Base-by-base conservation (phyloP, 352 stramenopile genomes). In the Peronospora tabacina region DNA sequence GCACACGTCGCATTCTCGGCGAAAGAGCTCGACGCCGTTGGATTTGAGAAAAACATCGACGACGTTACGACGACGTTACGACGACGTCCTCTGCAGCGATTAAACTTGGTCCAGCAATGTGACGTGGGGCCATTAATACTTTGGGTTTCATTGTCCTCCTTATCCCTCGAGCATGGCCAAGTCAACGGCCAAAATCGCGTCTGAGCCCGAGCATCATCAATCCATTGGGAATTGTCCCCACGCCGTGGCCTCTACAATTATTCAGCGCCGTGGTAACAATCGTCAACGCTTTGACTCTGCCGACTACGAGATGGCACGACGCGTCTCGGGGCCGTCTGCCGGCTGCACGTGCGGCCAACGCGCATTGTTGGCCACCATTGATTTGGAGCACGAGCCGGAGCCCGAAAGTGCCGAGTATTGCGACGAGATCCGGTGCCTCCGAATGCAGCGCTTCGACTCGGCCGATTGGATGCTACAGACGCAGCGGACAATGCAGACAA, bases 261-360 rank as follows among this genome's bases (percentile, higher is more conserved):
- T 87, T 43, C 69, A 78, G 48, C 76, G 76, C 5, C 73, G 75
- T 40, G 39, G 46, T 8, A 55, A 66, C 34, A 60, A 78, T 34
- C 76, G 76, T 33, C 73, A 87, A 59, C 77, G 77, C 24, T 88
- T 88, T 48, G 77, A 88, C 50, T 88, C 77, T 44, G 77, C 77
- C 7, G 77, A 88, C 49, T 83, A 79, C 49, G 72, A 64, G 24
- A 75, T 88, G 57, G 55, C 52, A 1, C 49, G 66, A 44, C 58
- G 57, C 15, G 52, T 61, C n/a, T 50, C 65, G 8, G 57, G 50
- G 8, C 12, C 37, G 15, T 63, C 52, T 28, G 35, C 41, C n/a
- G 59, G 58, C 30, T 73, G 58, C 48, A 62, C 55, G 4, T 64
- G 49, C 40, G 47, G 37, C 29, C 45, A 55, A 36, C 58, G 58